These are phyloP conservation scores for Exophiala sideris DNA, from an alignment of 2,329 filamentous ascomycete genomes.

Conservation along the genomic window DNA sequence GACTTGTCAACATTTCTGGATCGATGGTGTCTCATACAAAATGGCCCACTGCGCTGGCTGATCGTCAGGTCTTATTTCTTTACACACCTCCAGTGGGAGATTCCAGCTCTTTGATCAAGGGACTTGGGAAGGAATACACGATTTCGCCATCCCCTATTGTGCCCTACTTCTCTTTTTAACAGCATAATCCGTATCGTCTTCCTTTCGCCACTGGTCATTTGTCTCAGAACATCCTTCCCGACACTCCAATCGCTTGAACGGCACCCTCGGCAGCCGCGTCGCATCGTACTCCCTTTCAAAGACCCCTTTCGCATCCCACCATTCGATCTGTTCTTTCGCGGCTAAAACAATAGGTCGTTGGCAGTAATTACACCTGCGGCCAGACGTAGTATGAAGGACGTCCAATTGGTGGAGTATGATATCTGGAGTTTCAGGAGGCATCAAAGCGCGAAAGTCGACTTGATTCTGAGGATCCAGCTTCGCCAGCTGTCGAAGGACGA, in stretches of 20 bases:
- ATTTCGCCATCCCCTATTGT: no score
- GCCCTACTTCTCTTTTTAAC: no score
- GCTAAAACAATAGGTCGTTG: conserved; percentile 40
- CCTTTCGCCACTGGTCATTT: no score
- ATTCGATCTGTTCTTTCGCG: conserved; percentile 43
- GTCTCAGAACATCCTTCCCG: conserved; percentile 1
- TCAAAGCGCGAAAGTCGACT: conserved; percentile 36
- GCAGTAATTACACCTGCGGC: conserved; percentile 41
- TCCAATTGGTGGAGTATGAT: conserved; percentile 36
- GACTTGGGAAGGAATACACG: no score
- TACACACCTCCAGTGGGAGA: no score
- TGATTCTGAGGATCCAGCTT: conserved; percentile 37
- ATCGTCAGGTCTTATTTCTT: no score
- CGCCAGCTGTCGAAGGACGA: conserved; percentile 37
- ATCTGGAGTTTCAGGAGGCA: conserved; percentile 35
- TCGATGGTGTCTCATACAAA: no score
- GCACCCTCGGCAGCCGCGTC: neutral
- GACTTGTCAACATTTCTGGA: no score
- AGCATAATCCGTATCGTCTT: no score
- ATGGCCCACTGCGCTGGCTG: no score
- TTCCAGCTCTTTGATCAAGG: no score
- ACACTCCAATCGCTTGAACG: conserved; percentile 8
- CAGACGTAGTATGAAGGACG: conserved; percentile 37
- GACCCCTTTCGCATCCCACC: conserved; percentile 16
- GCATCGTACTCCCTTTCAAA: no score